These are phyloP conservation scores for Mycena sanguinolenta DNA, from an alignment of 768 basidiomycete genomes.

Conservation along the genomic window DNA sequence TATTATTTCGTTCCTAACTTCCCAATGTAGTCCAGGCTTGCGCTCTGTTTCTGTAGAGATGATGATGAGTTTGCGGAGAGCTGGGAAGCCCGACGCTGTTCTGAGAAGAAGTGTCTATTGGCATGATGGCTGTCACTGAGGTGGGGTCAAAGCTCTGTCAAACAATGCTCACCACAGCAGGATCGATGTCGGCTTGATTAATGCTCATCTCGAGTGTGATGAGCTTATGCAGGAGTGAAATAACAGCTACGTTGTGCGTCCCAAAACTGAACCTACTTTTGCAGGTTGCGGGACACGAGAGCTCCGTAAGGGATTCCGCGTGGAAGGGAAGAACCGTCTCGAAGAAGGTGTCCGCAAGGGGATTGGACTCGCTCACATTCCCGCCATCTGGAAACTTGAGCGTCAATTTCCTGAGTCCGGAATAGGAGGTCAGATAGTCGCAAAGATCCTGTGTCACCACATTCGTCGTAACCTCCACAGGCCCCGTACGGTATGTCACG, in stretches of 20 bases:
- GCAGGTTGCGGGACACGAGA: not conserved
- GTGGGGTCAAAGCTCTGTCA: not conserved
- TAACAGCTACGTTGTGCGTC: not conserved
- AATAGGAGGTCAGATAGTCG: slow-evolving; percentile 7
- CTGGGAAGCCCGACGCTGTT: not conserved
- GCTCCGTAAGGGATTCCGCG: not conserved
- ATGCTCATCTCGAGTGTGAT: not conserved
- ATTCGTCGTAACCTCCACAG: not conserved
- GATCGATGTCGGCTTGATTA: slow-evolving; percentile 3
- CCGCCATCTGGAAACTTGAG: not conserved
- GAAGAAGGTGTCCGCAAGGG: slow-evolving; percentile 6
- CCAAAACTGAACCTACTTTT: not conserved
- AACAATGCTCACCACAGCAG: not conserved
- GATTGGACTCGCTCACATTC: not conserved
- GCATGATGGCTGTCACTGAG: not conserved
- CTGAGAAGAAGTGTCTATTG: not conserved
- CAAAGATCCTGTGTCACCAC: not conserved
- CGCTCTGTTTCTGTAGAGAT: not conserved
- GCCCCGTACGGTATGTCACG: not conserved
- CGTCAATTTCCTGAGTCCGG: not conserved
- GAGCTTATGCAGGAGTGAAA: not conserved
- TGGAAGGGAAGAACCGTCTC: not conserved
- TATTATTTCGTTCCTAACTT: slow-evolving; percentile 4
- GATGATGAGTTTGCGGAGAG: not conserved
- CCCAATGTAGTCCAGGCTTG: slow-evolving; percentile 9